These are phyloP conservation scores for Coniella vitis DNA, from an alignment of 2,329 filamentous ascomycete genomes.

Conservation along the genomic window DNA sequence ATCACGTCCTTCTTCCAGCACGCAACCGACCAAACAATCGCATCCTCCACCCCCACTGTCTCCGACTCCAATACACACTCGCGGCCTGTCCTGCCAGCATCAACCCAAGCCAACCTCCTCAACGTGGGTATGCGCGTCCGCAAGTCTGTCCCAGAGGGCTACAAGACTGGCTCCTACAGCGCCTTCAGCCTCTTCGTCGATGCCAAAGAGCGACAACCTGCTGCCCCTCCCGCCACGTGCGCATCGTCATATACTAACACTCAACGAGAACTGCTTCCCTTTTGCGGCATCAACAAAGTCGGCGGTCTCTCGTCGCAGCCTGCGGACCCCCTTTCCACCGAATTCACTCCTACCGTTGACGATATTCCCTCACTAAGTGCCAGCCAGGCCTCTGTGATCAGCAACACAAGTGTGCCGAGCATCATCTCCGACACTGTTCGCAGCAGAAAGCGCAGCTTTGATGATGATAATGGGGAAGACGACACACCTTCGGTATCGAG, in stretches of 20 bases:
- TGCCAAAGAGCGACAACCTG: conserved; percentile 16
- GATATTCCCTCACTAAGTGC: conserved; percentile 43
- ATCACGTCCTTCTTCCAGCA: conserved; percentile 56
- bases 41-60: conserved; percentile 5
- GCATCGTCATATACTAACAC: conserved; percentile 21
- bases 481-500: conserved; percentile 14
- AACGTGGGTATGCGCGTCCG: conserved; percentile 91
- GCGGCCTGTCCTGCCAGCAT: conserved; percentile 45
- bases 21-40: conserved; percentile 17
- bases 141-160: conserved; percentile 88
- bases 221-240: conserved; percentile 17
- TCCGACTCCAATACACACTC: conserved; percentile 28
- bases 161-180: conserved; percentile 62
- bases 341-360: conserved; percentile 27
- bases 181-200: conserved; percentile 44
- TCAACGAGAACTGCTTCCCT: conserved; percentile 64
- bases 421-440: conserved; percentile 8
- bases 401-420: conserved; percentile 20
- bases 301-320: conserved; percentile 60
- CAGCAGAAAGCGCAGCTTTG: conserved; percentile 38
- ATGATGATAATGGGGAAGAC: conserved; percentile 36
- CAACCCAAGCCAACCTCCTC: conserved; percentile 75
- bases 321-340: conserved; percentile 2
- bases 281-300: conserved; percentile 72
- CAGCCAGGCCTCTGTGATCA: conserved; percentile 48